Base-by-base conservation (phyloP, 1,284 basidiomycete genomes). In the Cryptococcus sp. region DNA sequence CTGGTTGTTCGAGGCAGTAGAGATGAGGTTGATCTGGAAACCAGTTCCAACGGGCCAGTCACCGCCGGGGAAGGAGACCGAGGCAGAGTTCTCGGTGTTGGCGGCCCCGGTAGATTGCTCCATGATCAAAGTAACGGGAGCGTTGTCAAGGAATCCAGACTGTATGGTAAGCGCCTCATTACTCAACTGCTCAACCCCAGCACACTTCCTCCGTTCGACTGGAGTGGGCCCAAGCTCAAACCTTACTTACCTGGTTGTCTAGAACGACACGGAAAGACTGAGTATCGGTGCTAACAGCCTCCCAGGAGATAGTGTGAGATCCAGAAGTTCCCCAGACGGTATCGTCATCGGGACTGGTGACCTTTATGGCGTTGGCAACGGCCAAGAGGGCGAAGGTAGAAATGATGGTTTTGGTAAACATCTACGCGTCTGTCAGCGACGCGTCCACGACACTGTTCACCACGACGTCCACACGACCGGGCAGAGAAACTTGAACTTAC, bases 21-120 rank as follows among this genome's bases (percentile, higher is more conserved):
- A 77, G 58, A 85, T 81, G 31, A 91, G 70, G 77, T 89, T 88
- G 70, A 91, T 78, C 50, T 82, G 83, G 81, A 68, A 74, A 1
- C 58, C 60, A 45, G 52, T 58, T n/a, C 73, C 73, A 9, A 50
- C 55, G 31, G 73, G 72, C 67, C 67, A 73, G 32, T 53, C 46
- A 28, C 72, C 72, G 46, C 50, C 55, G 19, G 63, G 59, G 55
- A 54, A 66, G 40, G 57, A 54, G 46, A 66, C 55, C 18, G 56
- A 59, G 11, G 56, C 57, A 3, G 59, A 59, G 56, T 65, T 61
- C 36, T 54, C 42, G 34, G 54, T 59, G 43, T 65, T 60, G 44
- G 59, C 36, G 0, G 61, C 58, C 18, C 67, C 63, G n/a, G 69
- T 66, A 13, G 61, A 55, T 46, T 70, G 66, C 57, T 67, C 66